phyloP scores from a whole-genome alignment of 2,329 filamentous ascomycete genomes.

The Clarireedia hainanense region DNA sequence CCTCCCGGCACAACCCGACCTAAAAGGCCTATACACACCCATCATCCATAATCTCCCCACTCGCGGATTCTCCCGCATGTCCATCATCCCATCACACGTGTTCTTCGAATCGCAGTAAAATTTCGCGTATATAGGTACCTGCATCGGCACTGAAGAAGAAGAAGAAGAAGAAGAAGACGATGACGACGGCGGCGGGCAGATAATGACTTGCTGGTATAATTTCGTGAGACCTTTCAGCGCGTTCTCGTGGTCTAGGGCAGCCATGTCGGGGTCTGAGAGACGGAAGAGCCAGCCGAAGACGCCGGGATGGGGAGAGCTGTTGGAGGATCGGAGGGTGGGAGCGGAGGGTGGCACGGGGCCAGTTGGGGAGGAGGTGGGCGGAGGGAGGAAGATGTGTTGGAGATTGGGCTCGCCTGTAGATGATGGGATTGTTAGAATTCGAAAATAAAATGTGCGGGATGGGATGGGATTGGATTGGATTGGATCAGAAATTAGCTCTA shows the following conservation, averaged over 20 bases:
- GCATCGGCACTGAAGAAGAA: too few species aligned
- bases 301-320: not conserved
- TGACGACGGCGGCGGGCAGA: not conserved
- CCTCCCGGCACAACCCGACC: too few species aligned
- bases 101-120: not conserved
- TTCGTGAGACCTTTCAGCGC: not conserved
- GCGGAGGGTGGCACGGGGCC: not conserved
- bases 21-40: too few species aligned
- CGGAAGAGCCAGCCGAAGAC: not conserved
- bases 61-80: not conserved
- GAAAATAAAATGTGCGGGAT: too few species aligned
- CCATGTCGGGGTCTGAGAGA: not conserved
- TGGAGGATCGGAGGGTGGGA: too few species aligned
- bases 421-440: too few species aligned
- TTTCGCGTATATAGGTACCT: not conserved
- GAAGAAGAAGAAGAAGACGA: not conserved
- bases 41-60: too few species aligned
- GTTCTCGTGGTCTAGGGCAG: not conserved
- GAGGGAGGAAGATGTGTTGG: not conserved
- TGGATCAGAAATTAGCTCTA: too few species aligned
- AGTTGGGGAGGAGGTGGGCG: not conserved
- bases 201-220: not conserved
- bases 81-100: not conserved
- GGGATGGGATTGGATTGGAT: too few species aligned
- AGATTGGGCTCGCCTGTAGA: too few species aligned